Conservation (phyloP, 805 yeast species). For the Sugiyamaella valdiviana region DNA sequence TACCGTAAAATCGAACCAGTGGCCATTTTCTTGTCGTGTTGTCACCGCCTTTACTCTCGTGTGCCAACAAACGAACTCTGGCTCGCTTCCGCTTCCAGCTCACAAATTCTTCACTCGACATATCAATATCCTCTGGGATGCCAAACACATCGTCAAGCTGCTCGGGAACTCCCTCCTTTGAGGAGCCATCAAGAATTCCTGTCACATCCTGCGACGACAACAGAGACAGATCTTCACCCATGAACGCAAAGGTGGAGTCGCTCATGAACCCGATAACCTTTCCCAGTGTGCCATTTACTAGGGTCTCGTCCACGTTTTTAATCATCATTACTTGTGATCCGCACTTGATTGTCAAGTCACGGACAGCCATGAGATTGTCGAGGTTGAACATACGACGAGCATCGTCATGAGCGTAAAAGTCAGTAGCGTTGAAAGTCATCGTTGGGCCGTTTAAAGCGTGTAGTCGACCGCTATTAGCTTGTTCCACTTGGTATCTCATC, state of each 20-base stretch:
- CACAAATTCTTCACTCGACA: slow-evolving; percentile 12
- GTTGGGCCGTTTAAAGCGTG: slow-evolving; percentile 43
- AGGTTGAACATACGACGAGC: slow-evolving; percentile 39
- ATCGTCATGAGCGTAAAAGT: slow-evolving; percentile 25
- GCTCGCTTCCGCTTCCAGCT: slow-evolving; percentile 19
- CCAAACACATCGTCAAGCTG: slow-evolving; percentile 21
- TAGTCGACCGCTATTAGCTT: slow-evolving; percentile 57
- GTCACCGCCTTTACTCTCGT: slow-evolving; percentile 5
- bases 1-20: slow-evolving; percentile 64
- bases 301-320: slow-evolving; percentile 64
- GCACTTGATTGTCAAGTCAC: slow-evolving; percentile 55
- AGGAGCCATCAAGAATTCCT: slow-evolving; percentile 15
- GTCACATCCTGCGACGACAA: slow-evolving; percentile 7
- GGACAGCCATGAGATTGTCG: slow-evolving; percentile 63
- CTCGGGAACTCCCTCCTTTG: not conserved
- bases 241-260: slow-evolving; percentile 20
- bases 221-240: slow-evolving; percentile 9
- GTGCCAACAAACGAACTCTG: slow-evolving; percentile 6
- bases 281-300: slow-evolving; percentile 93
- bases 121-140: slow-evolving; percentile 16
- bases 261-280: slow-evolving; percentile 52
- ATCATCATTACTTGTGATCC: slow-evolving; percentile 95
- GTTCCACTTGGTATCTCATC: slow-evolving; percentile 76
- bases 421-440: slow-evolving; percentile 45
- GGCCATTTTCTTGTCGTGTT: slow-evolving; percentile 42